Evolutionary conservation across 2,329 filamentous ascomycete species (phyloP).

Genomic region (Sporothrix schenckii): DNA sequence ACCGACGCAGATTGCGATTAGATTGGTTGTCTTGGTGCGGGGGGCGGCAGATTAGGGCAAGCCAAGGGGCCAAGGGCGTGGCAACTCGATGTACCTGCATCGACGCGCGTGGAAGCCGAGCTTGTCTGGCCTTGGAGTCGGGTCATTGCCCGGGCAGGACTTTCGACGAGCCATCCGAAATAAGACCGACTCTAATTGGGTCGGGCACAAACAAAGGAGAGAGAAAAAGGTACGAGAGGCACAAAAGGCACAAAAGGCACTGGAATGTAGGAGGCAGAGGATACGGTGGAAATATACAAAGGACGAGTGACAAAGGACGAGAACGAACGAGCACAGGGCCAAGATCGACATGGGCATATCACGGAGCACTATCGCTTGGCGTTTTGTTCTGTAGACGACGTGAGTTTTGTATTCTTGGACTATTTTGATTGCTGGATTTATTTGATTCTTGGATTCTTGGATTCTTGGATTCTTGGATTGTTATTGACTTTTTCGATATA

Average conservation of each 20-base stretch:
- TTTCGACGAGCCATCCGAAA: neutral
- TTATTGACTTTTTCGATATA: too few relatives aligned
- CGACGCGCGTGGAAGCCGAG: neutral
- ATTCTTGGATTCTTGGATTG: neutral
- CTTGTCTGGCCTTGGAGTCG: constrained; percentile 19
- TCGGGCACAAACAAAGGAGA: neutral
- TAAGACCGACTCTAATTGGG: neutral
- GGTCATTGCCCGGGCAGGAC: constrained; percentile 2
- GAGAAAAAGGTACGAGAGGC: neutral
- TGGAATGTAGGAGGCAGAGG: neutral
- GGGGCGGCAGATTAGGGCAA: neutral
- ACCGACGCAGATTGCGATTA: neutral
- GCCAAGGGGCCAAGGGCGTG: neutral
- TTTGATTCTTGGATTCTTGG: neutral
- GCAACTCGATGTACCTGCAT: neutral
- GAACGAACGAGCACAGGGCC: neutral
- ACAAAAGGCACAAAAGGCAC: neutral
- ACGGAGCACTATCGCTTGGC: neutral
- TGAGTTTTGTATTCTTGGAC: neutral
- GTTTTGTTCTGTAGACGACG: too few relatives aligned
- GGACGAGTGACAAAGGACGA: too few relatives aligned
- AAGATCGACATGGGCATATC: neutral
- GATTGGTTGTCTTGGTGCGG: neutral
- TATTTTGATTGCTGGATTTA: neutral
- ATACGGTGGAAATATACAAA: too few relatives aligned